Evolutionary conservation across 805 yeast species (phyloP), one percentile per base, ranked within the genome.

Genomic region (Sungouiella thailandica): DNA sequence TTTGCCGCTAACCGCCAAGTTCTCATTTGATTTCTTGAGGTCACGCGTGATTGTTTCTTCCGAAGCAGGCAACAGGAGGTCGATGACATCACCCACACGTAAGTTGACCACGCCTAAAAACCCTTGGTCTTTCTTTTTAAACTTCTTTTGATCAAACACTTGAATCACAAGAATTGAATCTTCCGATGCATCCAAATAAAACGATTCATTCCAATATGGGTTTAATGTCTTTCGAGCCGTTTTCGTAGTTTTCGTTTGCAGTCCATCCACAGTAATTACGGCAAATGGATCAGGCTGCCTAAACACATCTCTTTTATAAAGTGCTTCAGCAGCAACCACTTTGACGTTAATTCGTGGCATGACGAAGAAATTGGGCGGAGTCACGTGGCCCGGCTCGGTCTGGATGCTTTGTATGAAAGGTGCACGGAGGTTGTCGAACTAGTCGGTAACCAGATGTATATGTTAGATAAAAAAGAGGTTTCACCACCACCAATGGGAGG

Each of bases 201-300:
- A 93, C 2, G 83, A 67, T 61, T 93, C 96, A 62, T 93, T 89
- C 99, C 99, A 93, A 62, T 89, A 93, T 8, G 99, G 99, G 53
- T 93, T 87, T 48, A 90, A 67, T 2, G 97, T 93, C 62, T 86
- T 88, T 53, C 87, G 86, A 19, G 94, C 93, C 23, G 95, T 93
- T 32, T 87, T 78, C 2, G 99, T 93, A 13, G 96, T 83, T 54
- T 87, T 87, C 2, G 97, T 93, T 57, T 93, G 98, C 14, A 85
- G 80, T 4, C 97, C 97, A 59, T 93, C 98, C n/a, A 93, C 89
- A 9, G 97, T 90, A 42, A 93, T 68, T 23, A 93, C 97, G 2
- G 97, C 96, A 65, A 93, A 93, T 8, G 99, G 98, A 60, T 93
- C 98, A 2, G 99, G 98, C 42, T 89, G 84, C 37, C 95, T 78